These are phyloP conservation scores for Aspergillus sergii DNA, from an alignment of 2,329 filamentous ascomycete species.

Conservation along the genomic window DNA sequence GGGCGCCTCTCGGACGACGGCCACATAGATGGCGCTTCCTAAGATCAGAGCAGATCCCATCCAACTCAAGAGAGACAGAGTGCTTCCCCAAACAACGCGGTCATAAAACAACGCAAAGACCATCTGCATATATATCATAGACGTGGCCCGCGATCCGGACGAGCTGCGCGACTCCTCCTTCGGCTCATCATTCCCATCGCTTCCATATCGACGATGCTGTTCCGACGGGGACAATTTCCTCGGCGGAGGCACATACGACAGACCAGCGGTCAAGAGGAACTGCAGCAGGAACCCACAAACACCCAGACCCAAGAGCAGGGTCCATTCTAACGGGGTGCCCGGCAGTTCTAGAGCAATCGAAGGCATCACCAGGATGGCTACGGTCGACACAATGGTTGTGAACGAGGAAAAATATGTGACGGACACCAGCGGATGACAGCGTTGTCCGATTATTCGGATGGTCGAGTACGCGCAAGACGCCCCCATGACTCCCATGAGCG, in stretches of 20 bases:
- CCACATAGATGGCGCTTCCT: constrained; percentile 67
- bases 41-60: constrained; percentile 65
- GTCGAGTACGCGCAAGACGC: constrained; percentile 74
- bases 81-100: constrained; percentile 64
- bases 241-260: constrained; percentile 69
- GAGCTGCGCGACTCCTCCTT: constrained; percentile 11
- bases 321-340: constrained; percentile 61
- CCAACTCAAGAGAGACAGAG: constrained; percentile 60
- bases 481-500: constrained; percentile 76
- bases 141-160: constrained; percentile 56
- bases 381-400: constrained; percentile 67
- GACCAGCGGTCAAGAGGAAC: constrained; percentile 77
- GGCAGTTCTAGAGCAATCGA: constrained; percentile 61
- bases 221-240: constrained; percentile 1
- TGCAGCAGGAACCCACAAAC: constrained; percentile 80
- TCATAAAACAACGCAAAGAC: constrained; percentile 68
- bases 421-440: constrained; percentile 78
- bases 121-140: constrained; percentile 72
- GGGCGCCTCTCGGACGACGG: constrained; percentile 52
- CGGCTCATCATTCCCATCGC: background rate
- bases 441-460: constrained; percentile 77
- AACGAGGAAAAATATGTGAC: constrained; percentile 81
- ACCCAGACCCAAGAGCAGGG: constrained; percentile 68
- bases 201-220: constrained; percentile 10
- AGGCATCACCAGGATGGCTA: constrained; percentile 61